Evolutionary conservation across 768 basidiomycete genomes (phyloP), one percentile per base, ranked within the genome.

Genomic region (Fomitopsis pulvina): DNA sequence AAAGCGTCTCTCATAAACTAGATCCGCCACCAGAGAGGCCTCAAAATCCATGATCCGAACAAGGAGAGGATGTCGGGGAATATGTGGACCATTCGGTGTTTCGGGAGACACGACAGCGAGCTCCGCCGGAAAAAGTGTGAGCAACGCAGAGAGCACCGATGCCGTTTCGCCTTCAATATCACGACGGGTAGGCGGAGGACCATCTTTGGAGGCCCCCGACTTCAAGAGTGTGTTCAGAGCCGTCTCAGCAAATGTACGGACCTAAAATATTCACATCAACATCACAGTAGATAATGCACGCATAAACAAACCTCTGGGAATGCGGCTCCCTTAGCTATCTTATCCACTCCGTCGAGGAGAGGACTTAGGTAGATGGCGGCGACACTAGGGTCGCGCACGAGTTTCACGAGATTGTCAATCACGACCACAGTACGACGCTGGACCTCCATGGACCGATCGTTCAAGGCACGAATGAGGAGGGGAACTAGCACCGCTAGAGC

Each of bases 401-500:
- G 87, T 70, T 97, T 98, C 68, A 96, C 94, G 48, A 98, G 76
- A 69, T 98, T 97, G 63, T 95, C 92, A 52, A 93, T 81, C 61
- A 97, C 92, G 43, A 97, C 85, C 51, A 96, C 93, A 0, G 91
- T 86, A 51, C 95, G 83, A 50, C 95, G 86, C 64, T 95, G 92
- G 18, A 93, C 90, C 60, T 96, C 93, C 85, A 93, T 96, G 51
- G 92, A 92, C 56, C 94, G 80, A 65, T 96, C 94, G 57, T 94
- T 94, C 59, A 97, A 74, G 9, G 91, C 94, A 61, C 95, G 91
- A 38, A 80, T 75, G 42, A 98, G 75, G 21, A 98, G 80, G 6
- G 95, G 95, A 6, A 94, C 92, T 49, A 98, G 81, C 56, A 98
- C 92, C 14, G 95, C 95, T 26, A 98, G 79, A 10, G 94, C 92